A percentile compares a stretch with the other conserved stretches of the same genome.
Evolutionary conservation across 2,329 filamentous ascomycete species (phyloP).

Genomic region (Botrytis aclada): DNA sequence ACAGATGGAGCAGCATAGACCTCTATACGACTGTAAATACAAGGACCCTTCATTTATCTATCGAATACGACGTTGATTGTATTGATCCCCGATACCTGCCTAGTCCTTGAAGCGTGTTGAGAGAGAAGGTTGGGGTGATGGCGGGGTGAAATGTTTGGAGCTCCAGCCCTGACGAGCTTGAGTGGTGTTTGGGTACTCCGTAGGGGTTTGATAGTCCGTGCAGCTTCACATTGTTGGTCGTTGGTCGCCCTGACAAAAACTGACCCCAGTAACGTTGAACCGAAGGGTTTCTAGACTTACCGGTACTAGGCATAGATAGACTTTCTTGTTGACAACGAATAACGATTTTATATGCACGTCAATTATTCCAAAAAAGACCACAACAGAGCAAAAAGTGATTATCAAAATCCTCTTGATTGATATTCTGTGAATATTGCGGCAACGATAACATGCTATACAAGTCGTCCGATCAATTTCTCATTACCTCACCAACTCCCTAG

Average conservation of each 20-base stretch:
- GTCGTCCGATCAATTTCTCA: background rate
- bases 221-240: background rate
- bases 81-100: too few species aligned
- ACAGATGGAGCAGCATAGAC: background rate
- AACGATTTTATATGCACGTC: background rate
- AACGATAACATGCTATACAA: background rate
- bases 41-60: background rate
- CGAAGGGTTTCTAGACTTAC: slow-evolving; percentile 6
- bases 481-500: background rate
- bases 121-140: background rate
- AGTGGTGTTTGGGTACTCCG: background rate
- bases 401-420: background rate
- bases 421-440: background rate
- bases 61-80: too few species aligned
- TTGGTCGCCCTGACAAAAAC: slow-evolving; percentile 6
- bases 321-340: slow-evolving; percentile 1
- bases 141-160: background rate
- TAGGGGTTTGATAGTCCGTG: background rate
- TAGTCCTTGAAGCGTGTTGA: background rate
- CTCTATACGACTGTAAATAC: rapidly evolving
- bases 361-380: background rate
- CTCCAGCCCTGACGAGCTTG: background rate
- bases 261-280: background rate
- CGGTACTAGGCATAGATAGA: background rate
- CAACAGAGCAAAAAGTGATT: background rate